Evolutionary conservation across 345 rosid genomes (phyloP).

Genomic region (Theobroma cacao): DNA sequence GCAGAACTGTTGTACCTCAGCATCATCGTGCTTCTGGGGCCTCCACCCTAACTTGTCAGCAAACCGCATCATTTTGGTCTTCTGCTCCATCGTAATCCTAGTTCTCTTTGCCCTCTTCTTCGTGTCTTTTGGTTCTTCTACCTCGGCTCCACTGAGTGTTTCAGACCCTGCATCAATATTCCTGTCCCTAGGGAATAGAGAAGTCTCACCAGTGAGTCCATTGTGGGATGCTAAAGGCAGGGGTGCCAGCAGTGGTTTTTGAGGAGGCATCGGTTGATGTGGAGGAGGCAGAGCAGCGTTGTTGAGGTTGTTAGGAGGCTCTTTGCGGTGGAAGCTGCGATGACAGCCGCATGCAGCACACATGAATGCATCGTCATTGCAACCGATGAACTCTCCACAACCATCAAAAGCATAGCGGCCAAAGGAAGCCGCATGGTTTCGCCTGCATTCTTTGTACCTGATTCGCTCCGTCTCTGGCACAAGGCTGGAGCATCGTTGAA

Average conservation of each 20-base stretch:
- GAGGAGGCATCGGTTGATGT: too few species aligned
- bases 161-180: neutral
- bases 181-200: neutral
- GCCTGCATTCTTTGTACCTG: slow-evolving; percentile 15
- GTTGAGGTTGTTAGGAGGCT: neutral
- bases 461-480: neutral
- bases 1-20: neutral
- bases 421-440: slow-evolving; percentile 1
- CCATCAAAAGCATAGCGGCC: slow-evolving; percentile 13
- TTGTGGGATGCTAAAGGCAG: slow-evolving; percentile 2
- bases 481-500: neutral
- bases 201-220: slow-evolving; percentile 6
- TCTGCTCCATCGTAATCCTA: neutral
- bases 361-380: neutral
- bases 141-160: neutral
- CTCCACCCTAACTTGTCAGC: slow-evolving; percentile 7
- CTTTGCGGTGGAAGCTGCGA: slow-evolving; percentile 15
- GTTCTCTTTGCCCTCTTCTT: slow-evolving; percentile 2
- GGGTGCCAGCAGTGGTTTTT: neutral
- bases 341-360: slow-evolving; percentile 17
- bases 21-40: neutral
- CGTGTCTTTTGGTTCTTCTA: neutral
- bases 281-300: neutral
- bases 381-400: slow-evolving; percentile 7
- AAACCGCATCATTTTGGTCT: neutral